Percentiles rank a stretch among this genome's conserved stretches.
These are phyloP conservation scores for Candida jianshihensis DNA, from an alignment of 805 yeast genomes.

Conservation along the genomic window DNA sequence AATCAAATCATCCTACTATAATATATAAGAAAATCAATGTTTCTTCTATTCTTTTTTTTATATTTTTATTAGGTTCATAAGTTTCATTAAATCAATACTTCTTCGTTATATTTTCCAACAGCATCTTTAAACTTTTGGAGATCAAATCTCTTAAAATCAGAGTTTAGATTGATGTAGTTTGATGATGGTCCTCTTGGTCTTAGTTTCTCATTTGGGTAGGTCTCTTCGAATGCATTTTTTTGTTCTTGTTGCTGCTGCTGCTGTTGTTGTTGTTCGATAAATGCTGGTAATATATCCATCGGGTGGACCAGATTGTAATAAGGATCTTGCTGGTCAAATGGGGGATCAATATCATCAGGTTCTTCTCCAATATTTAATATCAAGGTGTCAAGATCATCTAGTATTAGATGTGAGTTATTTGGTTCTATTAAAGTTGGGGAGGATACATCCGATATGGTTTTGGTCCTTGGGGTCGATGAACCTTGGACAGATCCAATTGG, in stretches of 20 bases:
- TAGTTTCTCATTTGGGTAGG: neutral
- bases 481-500: too few species aligned
- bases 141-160: slow-evolving; percentile 5
- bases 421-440: slow-evolving; percentile 1
- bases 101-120: neutral
- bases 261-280: neutral
- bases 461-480: too few species aligned
- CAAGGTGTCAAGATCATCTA: slow-evolving; percentile 2
- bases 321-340: slow-evolving; percentile 11
- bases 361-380: slow-evolving; percentile 1
- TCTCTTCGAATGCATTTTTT: too few species aligned
- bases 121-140: neutral
- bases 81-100: neutral
- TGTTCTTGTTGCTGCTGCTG: neutral
- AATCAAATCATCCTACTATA: neutral
- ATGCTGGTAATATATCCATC: slow-evolving; percentile 15
- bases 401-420: neutral
- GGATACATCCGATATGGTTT: neutral
- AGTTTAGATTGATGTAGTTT: slow-evolving; percentile 10
- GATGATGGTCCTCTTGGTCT: slow-evolving; percentile 11
- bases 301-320: slow-evolving; percentile 19
- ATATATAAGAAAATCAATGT: too few species aligned
- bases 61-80: neutral
- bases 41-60: neutral
- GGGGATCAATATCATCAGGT: slow-evolving; percentile 4